phyloP scores from a whole-genome alignment of 1,284 basidiomycete genomes.

The Omphalotus olearius region DNA sequence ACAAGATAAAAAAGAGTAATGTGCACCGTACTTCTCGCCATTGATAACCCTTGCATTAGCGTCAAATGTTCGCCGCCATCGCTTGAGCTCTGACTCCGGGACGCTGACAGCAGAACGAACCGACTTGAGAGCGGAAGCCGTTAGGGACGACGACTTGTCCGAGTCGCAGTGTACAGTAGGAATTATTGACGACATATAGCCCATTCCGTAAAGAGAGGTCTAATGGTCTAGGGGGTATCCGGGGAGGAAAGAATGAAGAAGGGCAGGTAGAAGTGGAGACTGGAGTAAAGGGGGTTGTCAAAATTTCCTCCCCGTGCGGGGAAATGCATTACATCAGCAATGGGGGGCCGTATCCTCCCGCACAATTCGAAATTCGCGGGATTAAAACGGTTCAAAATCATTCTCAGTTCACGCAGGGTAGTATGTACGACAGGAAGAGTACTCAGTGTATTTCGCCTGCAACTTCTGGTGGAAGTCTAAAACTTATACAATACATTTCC shows the following conservation, averaged over 20 bases:
- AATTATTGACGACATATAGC: constrained; percentile 29
- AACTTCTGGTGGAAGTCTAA: constrained; percentile 70
- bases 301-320: constrained; percentile 4
- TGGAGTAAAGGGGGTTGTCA: constrained; percentile 22
- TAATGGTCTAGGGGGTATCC: constrained; percentile 14
- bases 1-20: not conserved
- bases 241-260: constrained; percentile 23
- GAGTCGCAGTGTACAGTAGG: constrained; percentile 51
- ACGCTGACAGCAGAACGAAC: constrained; percentile 67
- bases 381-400: not conserved
- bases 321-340: constrained; percentile 1
- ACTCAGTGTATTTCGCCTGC: constrained; percentile 29
- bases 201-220: constrained; percentile 9
- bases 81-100: constrained; percentile 77
- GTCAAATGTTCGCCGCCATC: constrained; percentile 87
- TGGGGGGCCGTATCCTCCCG: not conserved
- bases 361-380: constrained; percentile 9
- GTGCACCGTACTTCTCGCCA: constrained; percentile 71
- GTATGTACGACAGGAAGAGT: not conserved
- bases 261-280: constrained; percentile 14
- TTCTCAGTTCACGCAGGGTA: constrained; percentile 1
- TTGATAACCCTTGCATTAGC: constrained; percentile 69
- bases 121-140: constrained; percentile 52
- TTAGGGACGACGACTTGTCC: constrained; percentile 28
- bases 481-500: constrained; percentile 98